Conservation (phyloP, 345 rosid species). For the Ricinus communis region DNA sequence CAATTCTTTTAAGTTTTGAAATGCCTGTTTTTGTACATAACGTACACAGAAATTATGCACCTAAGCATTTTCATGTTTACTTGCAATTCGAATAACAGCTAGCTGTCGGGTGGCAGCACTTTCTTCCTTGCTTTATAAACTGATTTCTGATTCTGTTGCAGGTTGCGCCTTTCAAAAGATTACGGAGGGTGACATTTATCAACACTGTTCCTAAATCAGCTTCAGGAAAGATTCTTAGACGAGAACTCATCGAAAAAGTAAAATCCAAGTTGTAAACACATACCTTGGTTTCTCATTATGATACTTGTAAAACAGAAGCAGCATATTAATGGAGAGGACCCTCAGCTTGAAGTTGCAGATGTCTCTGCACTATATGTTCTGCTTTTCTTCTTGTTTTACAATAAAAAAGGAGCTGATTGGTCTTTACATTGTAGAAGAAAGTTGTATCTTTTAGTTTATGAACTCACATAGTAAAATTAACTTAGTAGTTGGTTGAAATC, state of each 20-base stretch:
- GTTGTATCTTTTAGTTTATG: no score
- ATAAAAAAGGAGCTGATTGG: no score
- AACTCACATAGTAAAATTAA: no score
- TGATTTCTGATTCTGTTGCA: slow-evolving; percentile 19
- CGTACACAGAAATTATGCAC: neutral
- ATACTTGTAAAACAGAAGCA: no score
- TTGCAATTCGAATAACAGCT: neutral
- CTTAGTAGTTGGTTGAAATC: no score
- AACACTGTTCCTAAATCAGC: slow-evolving; percentile 69
- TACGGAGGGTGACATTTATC: slow-evolving; percentile 63
- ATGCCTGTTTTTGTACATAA: neutral
- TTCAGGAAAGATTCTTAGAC: slow-evolving; percentile 83
- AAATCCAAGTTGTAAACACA: slow-evolving; percentile 57
- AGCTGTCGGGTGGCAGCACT: neutral
- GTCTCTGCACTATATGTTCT: no score
- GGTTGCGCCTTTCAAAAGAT: slow-evolving; percentile 86
- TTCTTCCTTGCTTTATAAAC: neutral
- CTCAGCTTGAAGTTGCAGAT: no score
- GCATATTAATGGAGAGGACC: no score
- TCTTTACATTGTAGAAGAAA: no score
- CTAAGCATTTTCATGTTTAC: neutral
- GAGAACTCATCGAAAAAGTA: slow-evolving; percentile 64
- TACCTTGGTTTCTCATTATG: neutral
- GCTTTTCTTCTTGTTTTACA: no score
- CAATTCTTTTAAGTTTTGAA: neutral